phyloP scores from a whole-genome alignment of 768 basidiomycete species.

The Fibroporia radiculosa region DNA sequence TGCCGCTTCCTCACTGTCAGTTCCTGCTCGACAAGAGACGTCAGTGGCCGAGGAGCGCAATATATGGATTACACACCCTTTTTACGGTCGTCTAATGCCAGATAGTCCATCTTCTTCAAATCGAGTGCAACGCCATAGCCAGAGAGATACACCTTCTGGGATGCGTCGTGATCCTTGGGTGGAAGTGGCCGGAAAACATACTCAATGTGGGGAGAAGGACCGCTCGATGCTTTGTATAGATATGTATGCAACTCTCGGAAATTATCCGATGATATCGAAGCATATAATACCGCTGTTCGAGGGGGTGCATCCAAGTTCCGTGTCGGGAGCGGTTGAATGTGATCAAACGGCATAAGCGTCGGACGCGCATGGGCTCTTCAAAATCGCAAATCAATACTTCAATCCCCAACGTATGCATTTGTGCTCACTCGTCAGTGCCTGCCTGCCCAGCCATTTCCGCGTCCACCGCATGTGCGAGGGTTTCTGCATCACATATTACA shows the following conservation, averaged over 20 bases:
- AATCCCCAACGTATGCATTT: background rate
- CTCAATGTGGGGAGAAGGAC: conserved; percentile 42
- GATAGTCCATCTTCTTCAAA: conserved; percentile 95
- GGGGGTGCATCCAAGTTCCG: conserved; percentile 38
- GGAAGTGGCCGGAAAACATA: conserved; percentile 74
- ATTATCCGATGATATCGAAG: conserved; percentile 51
- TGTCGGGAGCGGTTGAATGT: conserved; percentile 49
- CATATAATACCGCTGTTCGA: conserved; percentile 75
- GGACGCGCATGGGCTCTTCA: conserved; percentile 32
- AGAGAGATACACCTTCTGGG: conserved; percentile 45
- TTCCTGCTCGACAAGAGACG: background rate
- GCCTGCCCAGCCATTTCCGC: conserved; percentile 28
- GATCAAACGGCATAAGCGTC: conserved; percentile 68
- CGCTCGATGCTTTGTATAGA: conserved; percentile 43
- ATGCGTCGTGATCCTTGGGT: conserved; percentile 20
- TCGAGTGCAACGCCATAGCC: conserved; percentile 92
- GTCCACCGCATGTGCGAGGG: conserved; percentile 44
- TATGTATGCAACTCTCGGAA: conserved; percentile 67
- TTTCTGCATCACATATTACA: conserved; percentile 60
- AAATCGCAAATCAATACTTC: background rate
- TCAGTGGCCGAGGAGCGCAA: background rate
- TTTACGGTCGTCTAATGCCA: conserved; percentile 81
- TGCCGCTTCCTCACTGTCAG: background rate
- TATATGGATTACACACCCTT: conserved; percentile 11
- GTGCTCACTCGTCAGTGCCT: background rate